Evolutionary conservation across 306 rosid species (phyloP), one percentile per base, ranked within the genome.

Genomic region (Hippophae rhamnoides): DNA sequence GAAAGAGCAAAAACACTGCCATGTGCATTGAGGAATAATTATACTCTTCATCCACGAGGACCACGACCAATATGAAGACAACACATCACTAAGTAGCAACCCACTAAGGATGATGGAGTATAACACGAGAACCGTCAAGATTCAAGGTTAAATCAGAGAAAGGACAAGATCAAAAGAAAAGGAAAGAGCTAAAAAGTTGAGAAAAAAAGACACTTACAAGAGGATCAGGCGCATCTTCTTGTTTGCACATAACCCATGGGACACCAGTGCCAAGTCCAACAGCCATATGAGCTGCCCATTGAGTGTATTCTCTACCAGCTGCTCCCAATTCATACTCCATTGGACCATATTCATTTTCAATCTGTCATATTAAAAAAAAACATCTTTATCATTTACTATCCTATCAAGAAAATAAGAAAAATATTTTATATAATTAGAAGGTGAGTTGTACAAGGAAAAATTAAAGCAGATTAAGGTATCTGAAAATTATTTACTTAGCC

Each of bases 221-320:
- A 67, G 99, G 99, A 74, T 92, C 99, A 73, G 99, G 99, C 64
- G 99, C 99, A 74, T 92, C 99, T 64, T 92, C 99, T 78, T 92
- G 99, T 77, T 92, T 92, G 84, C 99, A 92, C 99, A 92, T 92
- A 64, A 92, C 82, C 99, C 99, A 92, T 7, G 99, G 99, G 67
- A 92, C 99, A 45, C 95, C 99, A 1, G 99, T 92, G n/a, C 78
- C 70, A 1, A 88, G 96, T 65, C 85, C 95, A 45, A 82, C 56
- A 52, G 99, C 99, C 99, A 92, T 88, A 58, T 75, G 74, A 27
- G 99, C 99, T 8, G 99, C 99, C 99, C 99, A 92, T 13, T 76
- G 71, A 38, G 94, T 41, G 73, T 92, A 92, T 46, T 83, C 75
- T 79, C 74, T 84, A 60, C 95, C 99, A 1, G 96, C 84, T 53